A percentile compares a stretch with the other conserved stretches of the same genome.
These are phyloP conservation scores for Lunularia cruciata DNA, from an alignment of 225 moss, liverwort and hornwort species.

Conservation along the genomic window DNA sequence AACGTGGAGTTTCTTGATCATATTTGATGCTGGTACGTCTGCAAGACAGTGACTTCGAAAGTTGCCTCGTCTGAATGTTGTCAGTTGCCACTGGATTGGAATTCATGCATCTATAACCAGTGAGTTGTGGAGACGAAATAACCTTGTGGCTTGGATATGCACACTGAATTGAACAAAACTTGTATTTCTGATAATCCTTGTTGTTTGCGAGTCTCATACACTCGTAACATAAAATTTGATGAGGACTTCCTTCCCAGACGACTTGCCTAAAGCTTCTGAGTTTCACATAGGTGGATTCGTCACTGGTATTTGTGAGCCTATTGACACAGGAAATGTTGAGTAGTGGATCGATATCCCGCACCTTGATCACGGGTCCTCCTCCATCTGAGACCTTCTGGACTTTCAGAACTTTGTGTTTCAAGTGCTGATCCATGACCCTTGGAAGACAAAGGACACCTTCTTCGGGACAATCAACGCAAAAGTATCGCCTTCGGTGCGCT, in stretches of 20 bases:
- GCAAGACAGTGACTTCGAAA: not conserved
- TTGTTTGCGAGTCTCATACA: not conserved
- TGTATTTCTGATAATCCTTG: not conserved
- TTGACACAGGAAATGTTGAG: not conserved
- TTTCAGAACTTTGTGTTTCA: not conserved
- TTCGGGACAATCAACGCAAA: slow-evolving; percentile 5
- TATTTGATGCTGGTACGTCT: not conserved
- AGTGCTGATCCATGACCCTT: not conserved
- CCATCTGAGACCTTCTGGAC: not conserved
- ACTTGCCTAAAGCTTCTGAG: not conserved
- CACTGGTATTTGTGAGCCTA: too few relatives aligned
- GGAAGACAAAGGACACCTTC: not conserved
- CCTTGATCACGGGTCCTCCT: not conserved
- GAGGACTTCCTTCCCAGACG: not conserved
- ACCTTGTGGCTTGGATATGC: not conserved
- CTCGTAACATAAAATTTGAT: not conserved
- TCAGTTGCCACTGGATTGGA: not conserved
- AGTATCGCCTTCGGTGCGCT: not conserved
- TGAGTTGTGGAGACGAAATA: too few relatives aligned
- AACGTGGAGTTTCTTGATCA: not conserved
- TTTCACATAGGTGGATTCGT: not conserved
- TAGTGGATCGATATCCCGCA: not conserved
- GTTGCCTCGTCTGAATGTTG: not conserved
- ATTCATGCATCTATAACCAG: too few relatives aligned
- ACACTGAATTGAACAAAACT: slow-evolving; percentile 16